Conservation (phyloP, 345 rosid genomes). For the Hibiscus tridactylites region DNA sequence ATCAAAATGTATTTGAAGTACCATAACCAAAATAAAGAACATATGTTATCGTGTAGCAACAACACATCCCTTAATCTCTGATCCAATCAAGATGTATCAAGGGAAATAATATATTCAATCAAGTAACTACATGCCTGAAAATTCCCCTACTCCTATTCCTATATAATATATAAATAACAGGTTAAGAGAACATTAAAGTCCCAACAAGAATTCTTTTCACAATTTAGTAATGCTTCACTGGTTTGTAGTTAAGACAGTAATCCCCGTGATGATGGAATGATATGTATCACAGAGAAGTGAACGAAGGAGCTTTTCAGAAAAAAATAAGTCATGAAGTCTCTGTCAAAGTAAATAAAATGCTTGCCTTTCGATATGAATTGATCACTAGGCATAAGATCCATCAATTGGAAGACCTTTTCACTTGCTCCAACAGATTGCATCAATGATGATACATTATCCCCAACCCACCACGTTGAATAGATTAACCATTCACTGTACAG, state of each 20-base stretch:
- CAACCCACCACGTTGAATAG: slow-evolving; percentile 95
- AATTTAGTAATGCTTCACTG: slow-evolving; percentile 12
- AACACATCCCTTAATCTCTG: not conserved
- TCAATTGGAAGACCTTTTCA: slow-evolving; percentile 93
- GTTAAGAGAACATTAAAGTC: not conserved
- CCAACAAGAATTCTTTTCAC: slow-evolving; percentile 45
- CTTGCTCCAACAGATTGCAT: slow-evolving; percentile 98
- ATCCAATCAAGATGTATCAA: not conserved
- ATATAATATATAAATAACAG: not conserved
- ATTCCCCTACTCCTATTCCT: not conserved
- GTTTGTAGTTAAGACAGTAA: slow-evolving; percentile 7
- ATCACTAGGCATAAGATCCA: slow-evolving; percentile 80
- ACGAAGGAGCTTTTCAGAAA: not conserved
- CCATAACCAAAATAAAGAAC: not conserved
- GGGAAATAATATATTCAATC: not conserved
- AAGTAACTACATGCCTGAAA: slow-evolving; percentile 1
- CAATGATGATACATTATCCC: slow-evolving; percentile 78
- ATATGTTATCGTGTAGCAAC: not conserved
- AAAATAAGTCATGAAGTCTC: not conserved
- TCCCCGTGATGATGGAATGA: not conserved
- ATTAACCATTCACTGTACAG: slow-evolving; percentile 96
- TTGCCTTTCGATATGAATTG: slow-evolving; percentile 78
- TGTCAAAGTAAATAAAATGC: slow-evolving; percentile 15
- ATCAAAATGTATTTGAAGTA: not conserved
- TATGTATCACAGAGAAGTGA: not conserved